Evolutionary conservation across 1,284 basidiomycete species (phyloP).

Genomic region (Tetrapyrgos nigripes): DNA sequence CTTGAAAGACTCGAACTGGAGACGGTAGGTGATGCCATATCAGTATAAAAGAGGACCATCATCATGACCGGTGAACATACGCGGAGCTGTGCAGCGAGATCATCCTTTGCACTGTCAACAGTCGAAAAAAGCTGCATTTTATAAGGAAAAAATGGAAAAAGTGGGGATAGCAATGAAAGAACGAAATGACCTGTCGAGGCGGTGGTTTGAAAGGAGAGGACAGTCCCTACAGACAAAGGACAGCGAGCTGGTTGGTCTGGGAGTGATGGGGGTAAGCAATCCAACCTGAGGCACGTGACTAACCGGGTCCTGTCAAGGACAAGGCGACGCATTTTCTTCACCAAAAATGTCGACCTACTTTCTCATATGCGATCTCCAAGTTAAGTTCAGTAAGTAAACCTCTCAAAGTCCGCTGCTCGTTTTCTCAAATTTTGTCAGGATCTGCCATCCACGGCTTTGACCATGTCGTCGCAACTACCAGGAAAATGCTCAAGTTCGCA

Average conservation of each 20-base stretch:
- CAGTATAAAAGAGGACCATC: constrained; percentile 20
- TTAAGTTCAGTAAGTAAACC: constrained; percentile 67
- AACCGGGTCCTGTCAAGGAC: too few species aligned
- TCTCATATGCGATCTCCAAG: constrained; percentile 84
- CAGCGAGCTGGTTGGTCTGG: not conserved
- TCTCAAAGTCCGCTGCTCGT: constrained; percentile 2
- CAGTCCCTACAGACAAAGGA: constrained; percentile 15
- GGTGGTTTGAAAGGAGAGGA: constrained; percentile 36
- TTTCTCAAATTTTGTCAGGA: constrained; percentile 37
- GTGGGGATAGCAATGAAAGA: constrained; percentile 18
- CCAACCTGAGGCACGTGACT: not conserved
- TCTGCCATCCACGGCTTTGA: constrained; percentile 72
- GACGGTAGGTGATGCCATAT: constrained; percentile 10
- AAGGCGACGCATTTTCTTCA: not conserved
- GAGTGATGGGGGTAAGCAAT: not conserved
- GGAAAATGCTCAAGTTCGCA: constrained; percentile 81
- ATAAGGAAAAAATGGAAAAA: constrained; percentile 13
- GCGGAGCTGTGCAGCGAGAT: constrained; percentile 16
- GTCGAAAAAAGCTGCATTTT: constrained; percentile 9
- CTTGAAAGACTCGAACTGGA: constrained; percentile 71
- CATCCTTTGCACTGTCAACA: constrained; percentile 12
- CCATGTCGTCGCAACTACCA: constrained; percentile 68
- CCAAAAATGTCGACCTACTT: constrained; percentile 58
- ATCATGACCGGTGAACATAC: constrained; percentile 16
- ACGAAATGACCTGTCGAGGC: constrained; percentile 28